Evolutionary conservation across 108 stramenopile species (phyloP).

Genomic region (Cyclotella sp.): DNA sequence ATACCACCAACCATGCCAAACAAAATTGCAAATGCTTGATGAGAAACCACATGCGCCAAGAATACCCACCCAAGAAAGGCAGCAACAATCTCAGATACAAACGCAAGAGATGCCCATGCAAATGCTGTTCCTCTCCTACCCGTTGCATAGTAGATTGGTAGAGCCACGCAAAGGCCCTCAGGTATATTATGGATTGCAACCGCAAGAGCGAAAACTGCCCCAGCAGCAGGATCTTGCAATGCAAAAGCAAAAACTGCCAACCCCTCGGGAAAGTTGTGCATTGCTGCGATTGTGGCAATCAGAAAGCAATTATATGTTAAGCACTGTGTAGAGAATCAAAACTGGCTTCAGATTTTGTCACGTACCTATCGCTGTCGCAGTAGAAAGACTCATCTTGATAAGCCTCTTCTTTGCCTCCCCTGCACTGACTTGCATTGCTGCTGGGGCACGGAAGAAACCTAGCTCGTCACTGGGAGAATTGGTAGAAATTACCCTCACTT

Average conservation of each 20-base stretch:
- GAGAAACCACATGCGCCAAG: constrained; percentile 60
- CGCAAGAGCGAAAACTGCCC: constrained; percentile 67
- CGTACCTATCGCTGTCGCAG: constrained; percentile 79
- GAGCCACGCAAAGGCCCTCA: constrained; percentile 89
- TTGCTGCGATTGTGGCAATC: neutral
- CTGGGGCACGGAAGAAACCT: neutral
- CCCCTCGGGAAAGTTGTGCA: constrained; percentile 94
- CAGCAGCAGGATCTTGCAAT: constrained; percentile 74
- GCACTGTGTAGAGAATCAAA: neutral
- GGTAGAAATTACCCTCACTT: neutral
- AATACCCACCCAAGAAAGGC: constrained; percentile 82
- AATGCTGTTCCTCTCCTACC: constrained; percentile 85
- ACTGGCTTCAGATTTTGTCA: neutral
- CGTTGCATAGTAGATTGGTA: constrained; percentile 93
- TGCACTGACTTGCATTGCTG: neutral
- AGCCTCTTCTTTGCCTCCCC: constrained; percentile 49
- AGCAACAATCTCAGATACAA: constrained; percentile 80
- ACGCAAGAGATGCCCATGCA: constrained; percentile 73
- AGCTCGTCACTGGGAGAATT: neutral
- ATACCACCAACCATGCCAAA: constrained; percentile 92
- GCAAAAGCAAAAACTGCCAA: constrained; percentile 87
- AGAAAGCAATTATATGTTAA: neutral
- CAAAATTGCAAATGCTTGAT: constrained; percentile 68
- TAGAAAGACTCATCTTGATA: constrained; percentile 69
- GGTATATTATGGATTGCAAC: constrained; percentile 90